Conservation (phyloP, 1,139 yeast species). For the Yamadazyma pseudoaaseri region DNA sequence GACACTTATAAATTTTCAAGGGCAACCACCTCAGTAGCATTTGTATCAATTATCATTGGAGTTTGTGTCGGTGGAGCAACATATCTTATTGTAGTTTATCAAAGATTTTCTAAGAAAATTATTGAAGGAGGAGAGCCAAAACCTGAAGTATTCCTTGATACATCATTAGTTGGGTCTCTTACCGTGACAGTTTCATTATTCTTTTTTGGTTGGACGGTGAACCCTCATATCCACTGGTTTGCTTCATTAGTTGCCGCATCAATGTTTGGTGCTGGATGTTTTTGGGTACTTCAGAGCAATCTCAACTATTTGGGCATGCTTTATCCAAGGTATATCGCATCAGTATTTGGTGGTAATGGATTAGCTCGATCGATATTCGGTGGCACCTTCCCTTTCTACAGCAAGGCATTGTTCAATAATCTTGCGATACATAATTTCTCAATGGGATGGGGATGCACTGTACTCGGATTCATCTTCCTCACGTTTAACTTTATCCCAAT, state of each 20-base stretch:
- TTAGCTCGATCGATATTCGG: slow-evolving; percentile 17
- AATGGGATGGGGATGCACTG: slow-evolving; percentile 15
- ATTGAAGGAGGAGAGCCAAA: slow-evolving; percentile 35
- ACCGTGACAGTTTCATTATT: slow-evolving; percentile 29
- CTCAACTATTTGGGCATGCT: slow-evolving; percentile 59
- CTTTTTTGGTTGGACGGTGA: slow-evolving; percentile 34
- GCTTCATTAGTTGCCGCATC: slow-evolving; percentile 23
- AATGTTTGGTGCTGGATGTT: slow-evolving; percentile 21
- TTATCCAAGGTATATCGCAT: slow-evolving; percentile 35
- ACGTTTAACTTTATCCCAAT: slow-evolving; percentile 6
- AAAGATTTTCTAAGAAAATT: slow-evolving; percentile 24
- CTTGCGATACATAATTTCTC: slow-evolving; percentile 13
- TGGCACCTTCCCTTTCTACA: slow-evolving; percentile 18
- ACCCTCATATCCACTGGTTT: slow-evolving; percentile 30
- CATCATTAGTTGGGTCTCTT: slow-evolving; percentile 36
- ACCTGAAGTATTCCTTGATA: slow-evolving; percentile 62
- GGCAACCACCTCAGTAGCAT: slow-evolving; percentile 25
- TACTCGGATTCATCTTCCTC: slow-evolving; percentile 8
- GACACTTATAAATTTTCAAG: slow-evolving; percentile 26
- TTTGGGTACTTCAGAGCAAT: slow-evolving; percentile 23
- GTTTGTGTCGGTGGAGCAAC: slow-evolving; percentile 19
- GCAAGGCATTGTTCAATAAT: slow-evolving; percentile 14
- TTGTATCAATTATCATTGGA: slow-evolving; percentile 45
- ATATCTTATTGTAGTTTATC: slow-evolving; percentile 20
- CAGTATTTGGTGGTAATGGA: slow-evolving; percentile 23